Conservation (phyloP, 2,329 filamentous ascomycete genomes). For the Colletotrichum noveboracense region DNA sequence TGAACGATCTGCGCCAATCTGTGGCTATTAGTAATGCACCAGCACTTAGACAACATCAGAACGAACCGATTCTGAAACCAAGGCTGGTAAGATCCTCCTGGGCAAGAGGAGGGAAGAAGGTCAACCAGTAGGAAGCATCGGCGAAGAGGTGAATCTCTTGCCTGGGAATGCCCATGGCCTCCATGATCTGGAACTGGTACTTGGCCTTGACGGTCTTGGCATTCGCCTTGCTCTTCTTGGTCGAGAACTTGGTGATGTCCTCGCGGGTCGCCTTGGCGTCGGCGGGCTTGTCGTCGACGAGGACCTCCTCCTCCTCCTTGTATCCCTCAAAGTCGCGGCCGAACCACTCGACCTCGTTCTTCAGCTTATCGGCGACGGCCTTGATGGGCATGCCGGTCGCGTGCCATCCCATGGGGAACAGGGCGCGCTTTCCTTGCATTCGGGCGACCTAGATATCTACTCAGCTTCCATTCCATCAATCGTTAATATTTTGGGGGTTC, state of each 20-base stretch:
- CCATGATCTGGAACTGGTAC: slow-evolving; percentile 96
- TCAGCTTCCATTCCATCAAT: neutral
- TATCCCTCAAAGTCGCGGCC: slow-evolving; percentile 85
- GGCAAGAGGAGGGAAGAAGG: slow-evolving; percentile 73
- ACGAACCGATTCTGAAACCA: slow-evolving; percentile 16
- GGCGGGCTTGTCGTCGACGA: slow-evolving; percentile 52
- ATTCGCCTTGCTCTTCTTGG: slow-evolving; percentile 90
- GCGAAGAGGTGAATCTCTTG: slow-evolving; percentile 94
- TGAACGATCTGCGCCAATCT: slow-evolving; percentile 36
- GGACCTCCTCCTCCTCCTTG: slow-evolving; percentile 64
- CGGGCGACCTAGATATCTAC: slow-evolving; percentile 53
- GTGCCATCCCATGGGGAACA: slow-evolving; percentile 95
- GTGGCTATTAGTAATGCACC: slow-evolving; percentile 41
- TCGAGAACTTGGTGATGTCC: slow-evolving; percentile 89
- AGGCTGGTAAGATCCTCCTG: slow-evolving; percentile 19
- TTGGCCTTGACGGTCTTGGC: slow-evolving; percentile 92
- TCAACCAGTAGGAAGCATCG: slow-evolving; percentile 89
- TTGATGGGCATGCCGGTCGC: slow-evolving; percentile 98
- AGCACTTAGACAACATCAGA: neutral
- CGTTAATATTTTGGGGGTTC: neutral
- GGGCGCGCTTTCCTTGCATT: slow-evolving; percentile 85
- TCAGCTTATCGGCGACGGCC: slow-evolving; percentile 93
- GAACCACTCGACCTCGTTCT: slow-evolving; percentile 87
- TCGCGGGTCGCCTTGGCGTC: slow-evolving; percentile 68
- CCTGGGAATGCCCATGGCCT: slow-evolving; percentile 83